A percentile compares a stretch with the other conserved stretches of the same genome.
Conservation (phyloP, 139 green algal genomes). For the Picochlorum sp. region DNA sequence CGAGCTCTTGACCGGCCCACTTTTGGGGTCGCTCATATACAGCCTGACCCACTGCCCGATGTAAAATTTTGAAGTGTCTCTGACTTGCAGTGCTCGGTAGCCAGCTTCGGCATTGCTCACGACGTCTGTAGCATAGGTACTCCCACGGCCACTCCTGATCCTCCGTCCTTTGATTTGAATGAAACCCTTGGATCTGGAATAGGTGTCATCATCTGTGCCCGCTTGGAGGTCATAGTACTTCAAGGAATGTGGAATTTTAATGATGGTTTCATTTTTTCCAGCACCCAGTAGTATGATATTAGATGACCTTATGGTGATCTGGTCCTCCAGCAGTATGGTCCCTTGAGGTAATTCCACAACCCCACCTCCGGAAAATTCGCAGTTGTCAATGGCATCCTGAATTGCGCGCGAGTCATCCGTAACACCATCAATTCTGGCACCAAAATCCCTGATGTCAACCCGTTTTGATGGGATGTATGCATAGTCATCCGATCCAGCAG, state of each 20-base stretch:
- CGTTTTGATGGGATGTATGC: background rate
- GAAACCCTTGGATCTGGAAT: background rate
- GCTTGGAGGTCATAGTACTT: background rate
- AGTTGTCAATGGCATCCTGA: slow-evolving; percentile 5
- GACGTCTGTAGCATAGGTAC: background rate
- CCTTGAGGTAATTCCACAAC: slow-evolving; percentile 6
- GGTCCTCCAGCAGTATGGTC: background rate
- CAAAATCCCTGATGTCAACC: slow-evolving; percentile 4
- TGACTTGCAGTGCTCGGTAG: background rate
- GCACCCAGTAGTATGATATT: slow-evolving; percentile 4
- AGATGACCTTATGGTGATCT: background rate
- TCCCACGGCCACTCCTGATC: too few relatives aligned
- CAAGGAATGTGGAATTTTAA: slow-evolving; percentile 7
- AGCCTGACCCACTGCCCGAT: slow-evolving; percentile 2
- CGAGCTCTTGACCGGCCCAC: background rate
- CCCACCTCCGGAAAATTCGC: background rate
- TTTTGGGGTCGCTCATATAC: slow-evolving; percentile 2
- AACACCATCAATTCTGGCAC: background rate
- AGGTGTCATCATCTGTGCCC: background rate
- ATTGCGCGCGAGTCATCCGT: slow-evolving; percentile 4
- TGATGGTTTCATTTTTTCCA: slow-evolving; percentile 2
- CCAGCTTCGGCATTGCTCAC: background rate
- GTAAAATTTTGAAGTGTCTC: background rate
- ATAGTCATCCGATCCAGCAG: background rate
- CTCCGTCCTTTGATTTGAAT: background rate